Evolutionary conservation across 805 yeast species (phyloP).

Genomic region (Candida bentonensis): DNA sequence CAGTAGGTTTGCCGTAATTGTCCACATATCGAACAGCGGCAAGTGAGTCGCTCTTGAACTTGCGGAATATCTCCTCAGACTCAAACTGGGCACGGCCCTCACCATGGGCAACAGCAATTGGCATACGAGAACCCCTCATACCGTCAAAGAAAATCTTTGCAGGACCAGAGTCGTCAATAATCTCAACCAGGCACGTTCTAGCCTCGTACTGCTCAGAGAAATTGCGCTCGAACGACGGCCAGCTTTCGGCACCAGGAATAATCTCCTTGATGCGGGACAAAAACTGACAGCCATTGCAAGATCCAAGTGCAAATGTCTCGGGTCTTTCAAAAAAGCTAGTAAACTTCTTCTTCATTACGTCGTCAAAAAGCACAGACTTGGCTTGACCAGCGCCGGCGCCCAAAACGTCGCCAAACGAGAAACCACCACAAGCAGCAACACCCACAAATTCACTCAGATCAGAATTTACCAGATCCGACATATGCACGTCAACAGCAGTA

Average conservation of each 20-base stretch:
- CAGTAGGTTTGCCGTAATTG: conserved; percentile 76
- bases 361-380: conserved; percentile 80
- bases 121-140: conserved; percentile 87
- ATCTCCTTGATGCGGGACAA: conserved; percentile 69
- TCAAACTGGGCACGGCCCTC: conserved; percentile 84
- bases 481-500: conserved; percentile 86
- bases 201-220: conserved; percentile 92
- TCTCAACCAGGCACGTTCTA: conserved; percentile 79
- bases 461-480: conserved; percentile 80
- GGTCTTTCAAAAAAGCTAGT: conserved; percentile 67
- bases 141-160: conserved; percentile 59
- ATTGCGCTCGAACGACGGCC: conserved; percentile 95
- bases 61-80: conserved; percentile 28
- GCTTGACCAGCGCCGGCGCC: conserved; percentile 99
- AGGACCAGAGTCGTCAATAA: conserved; percentile 32
- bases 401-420: conserved; percentile 94
- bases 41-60: conserved; percentile 35
- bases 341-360: conserved; percentile 62
- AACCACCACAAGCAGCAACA: conserved; percentile 97
- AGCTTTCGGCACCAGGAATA: conserved; percentile 85
- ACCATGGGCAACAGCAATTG: conserved; percentile 97
- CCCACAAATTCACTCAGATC: conserved; percentile 67
- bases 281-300: conserved; percentile 98
- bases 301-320: conserved; percentile 95
- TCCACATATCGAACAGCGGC: conserved; percentile 73